Base-by-base conservation (phyloP, 1,284 basidiomycete genomes). In the Vanrija humicola region DNA sequence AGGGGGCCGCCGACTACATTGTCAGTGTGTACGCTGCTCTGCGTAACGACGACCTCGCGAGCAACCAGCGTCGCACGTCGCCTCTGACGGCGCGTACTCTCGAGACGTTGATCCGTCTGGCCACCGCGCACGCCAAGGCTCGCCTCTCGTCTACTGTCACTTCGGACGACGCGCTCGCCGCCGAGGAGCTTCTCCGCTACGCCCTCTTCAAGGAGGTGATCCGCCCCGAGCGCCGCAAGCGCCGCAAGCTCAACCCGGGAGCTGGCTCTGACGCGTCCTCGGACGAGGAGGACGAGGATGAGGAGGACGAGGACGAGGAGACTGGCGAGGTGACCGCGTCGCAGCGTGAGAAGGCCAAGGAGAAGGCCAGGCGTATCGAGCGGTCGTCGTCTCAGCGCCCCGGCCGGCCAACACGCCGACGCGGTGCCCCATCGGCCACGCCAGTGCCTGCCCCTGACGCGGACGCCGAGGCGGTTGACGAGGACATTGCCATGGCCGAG, bases 121-220 rank as follows among this genome's bases (percentile, higher is more conserved):
- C 96, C 6, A 98, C 95, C 16, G 96, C 96, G 0, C 96, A 98
- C 74, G 96, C 96, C 58, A 99, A 99, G 78, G 85, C 93, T 14
- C 86, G 95, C 19, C 81, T 99, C 3, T 94, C 93, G 16, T 63
- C 82, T 43, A 88, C 87, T 62, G 91, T 99, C 19, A 87, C 90
- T 67, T 84, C 89, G 70, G 79, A 81, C 5, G 96, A 98, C 77
- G 95, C 96, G 12, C 83, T 83, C 68, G 86, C 88, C 29, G 96
- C 95, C 2, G 94, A 98, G 74, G 88, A 88, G 68, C 95, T 98
- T 66, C 86, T 99, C 68, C 88, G 95, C 19, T 99, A 92, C 75
- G 96, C 96, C 1, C 83, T 99, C 29, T 99, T 95, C 84, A 96
- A 95, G 73, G 96, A 98, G 74, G 95, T 99, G 18, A 83, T 92